Conservation (phyloP, 1,284 basidiomycete species). For the Coriolopsis trogii region DNA sequence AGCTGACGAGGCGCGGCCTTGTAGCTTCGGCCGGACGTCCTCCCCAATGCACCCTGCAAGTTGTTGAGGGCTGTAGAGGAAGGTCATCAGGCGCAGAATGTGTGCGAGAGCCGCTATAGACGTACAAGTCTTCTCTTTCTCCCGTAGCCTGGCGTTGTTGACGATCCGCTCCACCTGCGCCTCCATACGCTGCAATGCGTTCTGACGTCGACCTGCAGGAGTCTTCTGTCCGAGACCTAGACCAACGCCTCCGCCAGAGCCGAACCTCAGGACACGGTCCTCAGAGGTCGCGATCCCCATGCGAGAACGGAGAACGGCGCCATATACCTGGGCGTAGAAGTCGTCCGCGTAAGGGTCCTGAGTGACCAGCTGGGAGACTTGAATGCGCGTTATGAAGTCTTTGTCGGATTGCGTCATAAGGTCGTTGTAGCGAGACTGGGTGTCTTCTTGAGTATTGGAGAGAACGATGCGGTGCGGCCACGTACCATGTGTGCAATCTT, state of each 20-base stretch:
- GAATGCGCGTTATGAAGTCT: slow-evolving; percentile 99
- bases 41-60: slow-evolving; percentile 95
- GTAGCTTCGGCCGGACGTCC: slow-evolving; percentile 89
- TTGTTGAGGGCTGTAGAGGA: slow-evolving; percentile 61
- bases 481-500: slow-evolving; percentile 87
- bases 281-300: slow-evolving; percentile 71
- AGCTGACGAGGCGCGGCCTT: slow-evolving; percentile 96
- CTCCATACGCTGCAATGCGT: slow-evolving; percentile 97
- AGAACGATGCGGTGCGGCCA: neutral
- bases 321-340: slow-evolving; percentile 97
- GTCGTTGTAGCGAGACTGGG: slow-evolving; percentile 92
- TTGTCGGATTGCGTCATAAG: slow-evolving; percentile 99
- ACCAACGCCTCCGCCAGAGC: slow-evolving; percentile 79
- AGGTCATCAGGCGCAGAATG: neutral
- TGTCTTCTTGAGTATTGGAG: neutral
- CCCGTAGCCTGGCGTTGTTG: slow-evolving; percentile 85
- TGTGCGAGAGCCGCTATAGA: slow-evolving; percentile 11
- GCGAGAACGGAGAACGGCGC: slow-evolving; percentile 78
- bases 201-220: slow-evolving; percentile 76
- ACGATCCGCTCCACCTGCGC: slow-evolving; percentile 97
- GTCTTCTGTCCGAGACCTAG: slow-evolving; percentile 74
- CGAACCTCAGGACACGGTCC: slow-evolving; percentile 82
- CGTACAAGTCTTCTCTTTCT: slow-evolving; percentile 81
- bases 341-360: slow-evolving; percentile 97
- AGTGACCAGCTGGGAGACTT: slow-evolving; percentile 96